These are phyloP conservation scores for Ustilago cynodontis DNA, from an alignment of 1,284 basidiomycete species.

Conservation along the genomic window DNA sequence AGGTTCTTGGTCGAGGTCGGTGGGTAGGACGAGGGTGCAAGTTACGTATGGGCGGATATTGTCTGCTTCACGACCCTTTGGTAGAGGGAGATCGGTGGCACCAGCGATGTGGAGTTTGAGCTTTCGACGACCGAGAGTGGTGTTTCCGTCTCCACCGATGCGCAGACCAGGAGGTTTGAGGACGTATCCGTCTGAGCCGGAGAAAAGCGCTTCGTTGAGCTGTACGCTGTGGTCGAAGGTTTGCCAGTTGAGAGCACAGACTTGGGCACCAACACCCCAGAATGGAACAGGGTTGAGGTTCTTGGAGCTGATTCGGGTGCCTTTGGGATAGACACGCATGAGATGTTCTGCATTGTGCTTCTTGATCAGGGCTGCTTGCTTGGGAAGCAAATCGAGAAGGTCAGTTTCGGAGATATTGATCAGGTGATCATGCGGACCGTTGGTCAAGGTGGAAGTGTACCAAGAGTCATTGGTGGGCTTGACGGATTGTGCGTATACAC, in stretches of 20 bases:
- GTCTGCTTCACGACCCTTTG: constrained; percentile 47
- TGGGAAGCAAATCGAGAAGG: constrained; percentile 72
- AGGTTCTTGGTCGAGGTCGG: constrained; percentile 36
- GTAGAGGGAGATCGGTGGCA: constrained; percentile 57
- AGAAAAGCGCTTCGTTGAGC: constrained; percentile 78
- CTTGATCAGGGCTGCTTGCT: constrained; percentile 59
- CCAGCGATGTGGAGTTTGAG: constrained; percentile 59
- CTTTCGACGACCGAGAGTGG: constrained; percentile 34
- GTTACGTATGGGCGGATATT: constrained; percentile 63
- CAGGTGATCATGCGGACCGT: constrained; percentile 70
- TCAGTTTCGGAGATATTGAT: constrained; percentile 77
- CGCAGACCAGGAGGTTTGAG: constrained; percentile 72
- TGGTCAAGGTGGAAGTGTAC: constrained; percentile 52
- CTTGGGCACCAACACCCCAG: constrained; percentile 76
- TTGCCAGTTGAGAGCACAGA: constrained; percentile 79
- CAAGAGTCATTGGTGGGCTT: constrained; percentile 60
- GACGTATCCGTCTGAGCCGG: constrained; percentile 76
- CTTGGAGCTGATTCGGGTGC: constrained; percentile 73
- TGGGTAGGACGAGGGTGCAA: constrained; percentile 58
- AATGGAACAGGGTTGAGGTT: constrained; percentile 70
- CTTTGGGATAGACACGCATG: constrained; percentile 76
- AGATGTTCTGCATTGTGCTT: constrained; percentile 73
- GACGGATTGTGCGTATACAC: constrained; percentile 63
- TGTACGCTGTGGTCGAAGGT: constrained; percentile 67
- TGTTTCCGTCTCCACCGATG: constrained; percentile 48